Conservation (phyloP, 2,329 filamentous ascomycete genomes). For the Leptographium wingfieldii region DNA sequence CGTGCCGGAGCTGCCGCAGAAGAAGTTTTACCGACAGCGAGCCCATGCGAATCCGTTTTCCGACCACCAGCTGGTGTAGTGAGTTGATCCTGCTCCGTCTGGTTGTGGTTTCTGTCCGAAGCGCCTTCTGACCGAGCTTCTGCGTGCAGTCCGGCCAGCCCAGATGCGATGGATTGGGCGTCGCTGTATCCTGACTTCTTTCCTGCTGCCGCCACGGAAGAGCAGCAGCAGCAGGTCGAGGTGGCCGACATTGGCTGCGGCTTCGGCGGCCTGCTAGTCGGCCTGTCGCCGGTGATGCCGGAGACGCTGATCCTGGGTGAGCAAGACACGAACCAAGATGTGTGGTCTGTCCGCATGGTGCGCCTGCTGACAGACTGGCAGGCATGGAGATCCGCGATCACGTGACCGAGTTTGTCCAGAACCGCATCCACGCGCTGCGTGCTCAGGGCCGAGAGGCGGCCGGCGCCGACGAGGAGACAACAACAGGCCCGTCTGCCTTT, state of each 20-base stretch:
- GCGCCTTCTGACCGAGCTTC: not conserved
- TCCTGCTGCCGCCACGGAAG: not conserved
- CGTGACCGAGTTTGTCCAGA: conserved; percentile 82
- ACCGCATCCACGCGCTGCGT: conserved; percentile 73
- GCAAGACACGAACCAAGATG: too few relatives aligned
- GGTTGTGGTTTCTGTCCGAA: not conserved
- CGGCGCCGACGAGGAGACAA: not conserved
- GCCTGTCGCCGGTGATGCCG: conserved; percentile 68
- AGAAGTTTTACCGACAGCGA: conserved; percentile 92
- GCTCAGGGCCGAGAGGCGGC: conserved; percentile 34
- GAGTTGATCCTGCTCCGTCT: not conserved
- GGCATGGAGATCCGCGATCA: conserved; percentile 87
- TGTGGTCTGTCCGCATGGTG: too few relatives aligned
- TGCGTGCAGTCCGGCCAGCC: conserved; percentile 54
- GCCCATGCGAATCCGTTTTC: conserved; percentile 98
- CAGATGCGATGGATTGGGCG: conserved; percentile 85
- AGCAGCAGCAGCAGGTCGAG: conserved; percentile 41
- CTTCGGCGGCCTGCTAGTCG: conserved; percentile 83
- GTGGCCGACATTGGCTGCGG: conserved; percentile 96
- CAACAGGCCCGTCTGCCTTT: conserved; percentile 35
- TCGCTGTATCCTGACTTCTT: conserved; percentile 67
- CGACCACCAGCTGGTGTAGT: conserved; percentile 80
- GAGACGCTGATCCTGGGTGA: conserved; percentile 70
- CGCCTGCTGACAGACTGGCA: conserved; percentile 18
- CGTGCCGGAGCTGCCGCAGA: conserved; percentile 61